phyloP scores from a whole-genome alignment of 2,329 filamentous ascomycete species.

The Penicillium sp. region DNA sequence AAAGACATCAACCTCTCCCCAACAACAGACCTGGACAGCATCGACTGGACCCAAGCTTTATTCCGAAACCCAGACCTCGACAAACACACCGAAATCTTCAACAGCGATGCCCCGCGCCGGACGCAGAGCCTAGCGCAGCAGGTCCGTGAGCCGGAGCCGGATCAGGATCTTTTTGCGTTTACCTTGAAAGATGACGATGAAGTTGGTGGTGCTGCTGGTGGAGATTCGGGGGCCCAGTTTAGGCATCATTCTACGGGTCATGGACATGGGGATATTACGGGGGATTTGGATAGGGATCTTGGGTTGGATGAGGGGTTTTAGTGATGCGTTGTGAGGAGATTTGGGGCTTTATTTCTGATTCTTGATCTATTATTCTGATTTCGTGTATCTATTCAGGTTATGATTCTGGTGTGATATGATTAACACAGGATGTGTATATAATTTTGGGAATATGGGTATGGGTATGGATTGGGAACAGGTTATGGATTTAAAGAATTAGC shows the following conservation, averaged over 20 bases:
- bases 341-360: neutral
- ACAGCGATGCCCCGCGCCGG: slow-evolving; percentile 13
- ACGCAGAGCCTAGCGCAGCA: slow-evolving; percentile 14
- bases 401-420: neutral
- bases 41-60: slow-evolving; percentile 42
- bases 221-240: neutral
- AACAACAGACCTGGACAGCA: slow-evolving; percentile 29
- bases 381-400: neutral
- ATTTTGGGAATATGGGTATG: neutral
- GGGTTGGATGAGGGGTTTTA: slow-evolving; percentile 44
- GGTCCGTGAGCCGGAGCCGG: slow-evolving; percentile 3
- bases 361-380: neutral
- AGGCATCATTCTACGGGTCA: slow-evolving; percentile 19
- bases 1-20: slow-evolving; percentile 20
- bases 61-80: slow-evolving; percentile 29
- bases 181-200: slow-evolving; percentile 26
- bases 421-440: neutral
- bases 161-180: slow-evolving; percentile 32
- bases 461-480: neutral
- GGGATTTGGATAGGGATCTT: slow-evolving; percentile 47
- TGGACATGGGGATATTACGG: slow-evolving; percentile 38
- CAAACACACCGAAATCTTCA: slow-evolving; percentile 18
- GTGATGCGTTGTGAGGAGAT: neutral
- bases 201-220: too few species aligned
- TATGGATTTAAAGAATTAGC: neutral